A percentile compares a stretch with the other conserved stretches of the same genome.
These are phyloP conservation scores for Blastobotrys attinorum DNA, from an alignment of 805 yeast species.

Conservation along the genomic window DNA sequence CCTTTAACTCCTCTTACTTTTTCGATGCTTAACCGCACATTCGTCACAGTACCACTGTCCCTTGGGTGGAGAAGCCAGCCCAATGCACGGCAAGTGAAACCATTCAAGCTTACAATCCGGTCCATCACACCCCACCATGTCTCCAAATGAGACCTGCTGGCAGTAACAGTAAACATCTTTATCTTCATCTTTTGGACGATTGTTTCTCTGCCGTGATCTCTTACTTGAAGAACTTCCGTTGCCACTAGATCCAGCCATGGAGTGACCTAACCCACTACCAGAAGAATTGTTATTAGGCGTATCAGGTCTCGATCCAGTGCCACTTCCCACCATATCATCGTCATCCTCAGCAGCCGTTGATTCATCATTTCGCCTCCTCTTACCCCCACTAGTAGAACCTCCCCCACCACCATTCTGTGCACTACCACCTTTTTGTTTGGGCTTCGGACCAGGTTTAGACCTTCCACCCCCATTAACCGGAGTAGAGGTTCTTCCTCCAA, in stretches of 20 bases:
- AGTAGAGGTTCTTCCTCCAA: conserved; percentile 3
- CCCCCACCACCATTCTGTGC: no score
- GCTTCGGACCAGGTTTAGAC: not conserved
- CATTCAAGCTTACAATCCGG: conserved; percentile 86
- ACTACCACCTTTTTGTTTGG: no score
- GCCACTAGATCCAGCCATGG: no score
- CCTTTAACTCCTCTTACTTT: not conserved
- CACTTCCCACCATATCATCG: not conserved
- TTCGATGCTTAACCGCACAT: conserved; percentile 33
- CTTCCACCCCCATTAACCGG: conserved; percentile 11
- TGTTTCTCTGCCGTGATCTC: conserved; percentile 15
- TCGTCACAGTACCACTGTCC: conserved; percentile 79
- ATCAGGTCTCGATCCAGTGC: not conserved
- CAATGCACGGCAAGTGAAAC: conserved; percentile 94
- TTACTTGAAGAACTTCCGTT: no score
- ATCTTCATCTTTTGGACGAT: conserved; percentile 22
- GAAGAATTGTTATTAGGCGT: not conserved
- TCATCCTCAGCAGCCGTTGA: conserved; percentile 2
- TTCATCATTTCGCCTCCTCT: no score
- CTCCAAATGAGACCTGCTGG: conserved; percentile 94
- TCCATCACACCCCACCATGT: conserved; percentile 99
- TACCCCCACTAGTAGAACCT: no score
- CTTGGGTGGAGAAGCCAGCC: conserved; percentile 76
- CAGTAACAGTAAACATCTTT: conserved; percentile 95
- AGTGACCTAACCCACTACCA: no score